A percentile compares a stretch with the other conserved stretches of the same genome.
phyloP scores from a whole-genome alignment of 345 rosid species.

The Citrus australasica region DNA sequence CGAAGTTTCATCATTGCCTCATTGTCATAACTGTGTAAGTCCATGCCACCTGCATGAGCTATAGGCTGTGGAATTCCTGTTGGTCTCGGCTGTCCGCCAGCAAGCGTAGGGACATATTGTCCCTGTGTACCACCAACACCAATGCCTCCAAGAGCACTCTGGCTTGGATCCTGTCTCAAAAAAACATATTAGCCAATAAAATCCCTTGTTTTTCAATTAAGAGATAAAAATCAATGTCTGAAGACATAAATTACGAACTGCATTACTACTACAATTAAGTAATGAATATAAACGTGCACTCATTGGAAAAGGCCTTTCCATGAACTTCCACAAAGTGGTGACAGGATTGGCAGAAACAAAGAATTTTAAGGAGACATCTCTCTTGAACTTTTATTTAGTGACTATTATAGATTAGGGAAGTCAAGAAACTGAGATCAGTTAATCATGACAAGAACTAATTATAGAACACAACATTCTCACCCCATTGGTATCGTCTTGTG shows the following conservation, averaged over 20 bases:
- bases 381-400: not conserved
- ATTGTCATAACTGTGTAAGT: conserved; percentile 64
- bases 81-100: conserved; percentile 81
- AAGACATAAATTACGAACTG: not conserved
- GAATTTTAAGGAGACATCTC: not conserved
- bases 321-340: not conserved
- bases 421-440: not conserved
- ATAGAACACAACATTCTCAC: conserved; percentile 33
- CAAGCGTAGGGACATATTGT: conserved; percentile 52
- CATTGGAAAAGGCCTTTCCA: not conserved
- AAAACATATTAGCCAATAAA: not conserved
- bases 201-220: not conserved
- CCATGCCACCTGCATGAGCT: conserved; percentile 49
- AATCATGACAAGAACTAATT: not conserved
- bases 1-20: conserved; percentile 68
- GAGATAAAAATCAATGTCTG: not conserved
- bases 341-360: not conserved
- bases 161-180: conserved; percentile 20
- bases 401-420: not conserved
- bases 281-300: not conserved
- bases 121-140: conserved; percentile 39
- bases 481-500: conserved; percentile 52
- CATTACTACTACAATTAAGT: not conserved
- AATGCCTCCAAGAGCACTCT: conserved; percentile 44
- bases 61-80: conserved; percentile 75